Evolutionary conservation across 768 basidiomycete genomes (phyloP), one percentile per base, ranked within the genome.

Genomic region (Auricularia auricula-judae): DNA sequence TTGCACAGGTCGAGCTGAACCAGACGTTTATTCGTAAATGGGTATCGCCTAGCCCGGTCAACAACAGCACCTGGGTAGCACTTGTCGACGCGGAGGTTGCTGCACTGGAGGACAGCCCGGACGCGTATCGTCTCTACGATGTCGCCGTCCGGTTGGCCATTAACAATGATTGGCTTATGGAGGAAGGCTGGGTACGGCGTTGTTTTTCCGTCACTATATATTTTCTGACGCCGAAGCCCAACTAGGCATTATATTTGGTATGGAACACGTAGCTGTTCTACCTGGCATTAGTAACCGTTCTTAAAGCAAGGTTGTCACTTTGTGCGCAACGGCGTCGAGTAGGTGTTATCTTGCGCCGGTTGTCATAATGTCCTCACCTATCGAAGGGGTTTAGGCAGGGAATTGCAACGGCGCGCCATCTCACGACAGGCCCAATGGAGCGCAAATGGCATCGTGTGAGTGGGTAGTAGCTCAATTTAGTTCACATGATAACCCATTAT

Each of bases 21-120:
- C 86, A 88, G 72, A 69, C 71, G 11, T 87, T 82, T 68, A 82
- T 87, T 64, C 77, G 80, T 67, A 84, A 80, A 66, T 90, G 88
- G 88, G 69, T 85, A 8, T 84, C 86, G 0, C 81, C 86, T 0
- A 86, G 86, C 67, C 85, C 87, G 10, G 82, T 86, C 34, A 90
- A 88, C 70, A 82, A 78, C 21, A 83, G 82, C 66, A 80, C 84
- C 18, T 89, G 87, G 88, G 76, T 86, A 39, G 82, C 85, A 2
- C 78, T 90, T 12, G 81, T 90, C 53, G 86, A 90, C 68, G 88
- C 87, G 5, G 88, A 89, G 71, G 73, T 88, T 51, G 84, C 86
- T 4, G 83, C 86, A 0, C 72, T 89, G 44, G 68, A 76, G 16
- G 80, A 83, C 54, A 79, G 78, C 64, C 76, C 81, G 2, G 82